Conservation (phyloP, 805 yeast species). For the Monosporozyma servazzii region DNA sequence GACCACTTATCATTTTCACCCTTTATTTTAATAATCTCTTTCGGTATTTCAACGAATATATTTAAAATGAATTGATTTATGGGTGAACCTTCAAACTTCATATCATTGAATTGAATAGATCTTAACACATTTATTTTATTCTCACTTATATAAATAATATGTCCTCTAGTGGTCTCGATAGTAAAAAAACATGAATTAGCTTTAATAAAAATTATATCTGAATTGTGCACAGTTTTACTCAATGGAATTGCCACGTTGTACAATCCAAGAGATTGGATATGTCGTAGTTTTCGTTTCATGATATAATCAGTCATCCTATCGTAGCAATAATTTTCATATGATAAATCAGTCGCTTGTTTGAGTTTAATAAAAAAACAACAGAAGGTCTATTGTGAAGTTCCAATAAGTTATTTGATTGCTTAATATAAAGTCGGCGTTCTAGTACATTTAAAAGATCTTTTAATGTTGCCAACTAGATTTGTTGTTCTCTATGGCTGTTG, state of each 20-base stretch:
- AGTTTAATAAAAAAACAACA: background rate
- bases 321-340: background rate
- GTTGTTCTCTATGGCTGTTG: background rate
- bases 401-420: background rate
- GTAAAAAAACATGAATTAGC: conserved; percentile 17
- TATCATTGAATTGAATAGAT: conserved; percentile 20
- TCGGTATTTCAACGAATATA: conserved; percentile 16
- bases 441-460: too few species aligned
- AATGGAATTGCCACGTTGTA: conserved; percentile 11
- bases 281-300: conserved; percentile 19
- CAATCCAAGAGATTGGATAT: conserved; percentile 19
- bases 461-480: background rate
- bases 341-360: background rate
- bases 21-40: conserved; percentile 1
- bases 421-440: too few species aligned
- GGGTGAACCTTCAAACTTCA: conserved; percentile 13
- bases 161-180: conserved; percentile 15
- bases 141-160: conserved; percentile 22
- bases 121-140: conserved; percentile 13
- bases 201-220: conserved; percentile 1
- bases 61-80: conserved; percentile 12
- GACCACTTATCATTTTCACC: conserved; percentile 12
- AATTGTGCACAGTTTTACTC: background rate
- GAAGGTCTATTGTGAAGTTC: background rate
- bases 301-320: conserved; percentile 11